These are phyloP conservation scores for Tuber magnatum DNA, from an alignment of 495 filamentous ascomycete genomes.

Conservation along the genomic window DNA sequence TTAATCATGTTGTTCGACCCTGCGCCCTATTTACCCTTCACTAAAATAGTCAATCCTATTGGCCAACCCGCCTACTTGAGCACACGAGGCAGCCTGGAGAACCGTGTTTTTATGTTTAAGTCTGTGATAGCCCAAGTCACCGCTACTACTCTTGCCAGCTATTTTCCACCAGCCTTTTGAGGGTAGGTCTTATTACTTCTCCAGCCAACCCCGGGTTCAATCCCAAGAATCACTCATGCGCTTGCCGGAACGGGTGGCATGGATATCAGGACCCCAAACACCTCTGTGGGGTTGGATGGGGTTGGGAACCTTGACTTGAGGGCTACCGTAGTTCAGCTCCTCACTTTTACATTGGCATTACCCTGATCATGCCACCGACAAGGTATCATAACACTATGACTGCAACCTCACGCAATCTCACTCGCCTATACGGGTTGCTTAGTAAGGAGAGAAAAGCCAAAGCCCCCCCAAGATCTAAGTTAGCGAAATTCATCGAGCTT, in stretches of 20 bases:
- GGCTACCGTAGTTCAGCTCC: too few relatives aligned
- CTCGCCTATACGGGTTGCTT: too few relatives aligned
- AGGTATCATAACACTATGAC: too few relatives aligned
- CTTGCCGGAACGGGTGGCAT: neutral
- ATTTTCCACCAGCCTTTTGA: neutral
- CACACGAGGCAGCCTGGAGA: neutral
- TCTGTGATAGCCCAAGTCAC: neutral
- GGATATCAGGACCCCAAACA: too few relatives aligned
- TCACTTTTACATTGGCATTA: too few relatives aligned
- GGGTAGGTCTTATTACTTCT: neutral
- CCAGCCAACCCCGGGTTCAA: neutral
- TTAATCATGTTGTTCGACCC: neutral
- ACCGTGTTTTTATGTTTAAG: neutral
- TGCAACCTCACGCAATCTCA: too few relatives aligned
- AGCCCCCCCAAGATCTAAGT: too few relatives aligned
- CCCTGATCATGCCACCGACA: too few relatives aligned
- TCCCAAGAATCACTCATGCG: neutral
- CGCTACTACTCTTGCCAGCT: neutral
- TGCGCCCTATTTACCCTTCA: neutral
- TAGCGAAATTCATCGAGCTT: too few relatives aligned
- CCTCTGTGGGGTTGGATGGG: too few relatives aligned
- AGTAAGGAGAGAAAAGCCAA: too few relatives aligned
- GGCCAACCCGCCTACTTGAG: neutral
- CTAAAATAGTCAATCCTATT: neutral
- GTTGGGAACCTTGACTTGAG: too few relatives aligned